Base-by-base conservation (phyloP, 2,329 filamentous ascomycete genomes). In the Fonsecaea monophora region DNA sequence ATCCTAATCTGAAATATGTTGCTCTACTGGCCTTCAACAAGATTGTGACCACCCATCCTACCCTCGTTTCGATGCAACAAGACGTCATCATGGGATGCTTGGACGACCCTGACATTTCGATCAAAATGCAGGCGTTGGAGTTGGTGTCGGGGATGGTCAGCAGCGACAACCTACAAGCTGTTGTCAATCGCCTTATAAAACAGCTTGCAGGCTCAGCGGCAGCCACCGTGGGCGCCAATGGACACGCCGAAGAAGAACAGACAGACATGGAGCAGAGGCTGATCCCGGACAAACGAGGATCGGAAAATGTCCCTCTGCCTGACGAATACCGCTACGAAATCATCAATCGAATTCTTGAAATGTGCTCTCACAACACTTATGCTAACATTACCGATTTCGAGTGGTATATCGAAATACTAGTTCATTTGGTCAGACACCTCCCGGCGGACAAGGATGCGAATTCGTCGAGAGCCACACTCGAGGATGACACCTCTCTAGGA, bases 1-100 rank as follows among this genome's bases (percentile, higher is more conserved):
- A 99, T 77, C 91, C 94, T 8, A 99, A 99, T 77, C 82, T 99
- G 73, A 97, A 97, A 90, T 99, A 97, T 75, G 95, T 99, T 73
- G 94, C 95, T 1, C 82, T 99, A 59, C 85, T 99, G 68, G 94
- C 95, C 0, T 96, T 99, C 80, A 96, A 96, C 77, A 94, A 94
- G 76, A 97, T 99, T 73, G 94, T 97, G 35, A 79, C 86, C 21
- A 95, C 94, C 0, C 94, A 99, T 76, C 91, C 94, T 2, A 89
- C 90, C 76, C 85, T 99, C 37, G 95, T 99, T 34, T 89, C 92
- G 4, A 87, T 94, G 76, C 95, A 99, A 76, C 92, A 97, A 77
- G 94, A 98, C 78, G 94, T 98, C 56, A 97, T 99, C 70, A 84
- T 99, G 77, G 91, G 96, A 74, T 99, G 95, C 76, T 92, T 99